Percentiles rank a stretch among this genome's conserved stretches.
These are phyloP conservation scores for Alternaria sp. DNA, from an alignment of 2,329 filamentous ascomycete genomes.

Conservation along the genomic window DNA sequence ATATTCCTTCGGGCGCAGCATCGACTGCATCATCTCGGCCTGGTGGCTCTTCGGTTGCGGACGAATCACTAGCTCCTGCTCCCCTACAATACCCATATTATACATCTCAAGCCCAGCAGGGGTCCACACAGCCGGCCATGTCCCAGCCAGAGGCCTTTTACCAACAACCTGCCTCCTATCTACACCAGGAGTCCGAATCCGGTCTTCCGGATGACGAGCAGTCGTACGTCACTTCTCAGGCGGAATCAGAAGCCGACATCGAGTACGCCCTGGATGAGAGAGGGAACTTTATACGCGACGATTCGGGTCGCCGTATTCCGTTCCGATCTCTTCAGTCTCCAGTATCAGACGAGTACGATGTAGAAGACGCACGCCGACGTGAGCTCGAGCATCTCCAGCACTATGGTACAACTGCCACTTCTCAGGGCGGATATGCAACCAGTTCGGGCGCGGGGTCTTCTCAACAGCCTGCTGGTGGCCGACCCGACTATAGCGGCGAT, in stretches of 20 bases:
- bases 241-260: slow-evolving; percentile 48
- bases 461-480: slow-evolving; percentile 26
- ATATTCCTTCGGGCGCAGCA: slow-evolving; percentile 44
- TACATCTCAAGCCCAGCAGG: slow-evolving; percentile 33
- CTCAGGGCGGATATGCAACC: slow-evolving; percentile 39
- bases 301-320: slow-evolving; percentile 46
- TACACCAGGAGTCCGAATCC: slow-evolving; percentile 39
- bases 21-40: slow-evolving; percentile 31
- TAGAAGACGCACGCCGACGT: slow-evolving; percentile 59
- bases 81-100: slow-evolving; percentile 38
- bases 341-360: slow-evolving; percentile 64
- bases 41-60: slow-evolving; percentile 22
- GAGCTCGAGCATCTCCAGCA: slow-evolving; percentile 59
- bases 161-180: slow-evolving; percentile 49
- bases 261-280: slow-evolving; percentile 50
- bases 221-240: slow-evolving; percentile 49
- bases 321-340: slow-evolving; percentile 44
- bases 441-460: slow-evolving; percentile 35
- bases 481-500: slow-evolving; percentile 49
- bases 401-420: slow-evolving; percentile 53
- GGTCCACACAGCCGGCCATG: slow-evolving; percentile 31
- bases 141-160: slow-evolving; percentile 51
- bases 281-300: slow-evolving; percentile 50
- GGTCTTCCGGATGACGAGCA: slow-evolving; percentile 45
- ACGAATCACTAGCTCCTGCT: slow-evolving; percentile 37